These are phyloP conservation scores for Lasiodiplodia hormozganensis DNA, from an alignment of 2,329 filamentous ascomycete species.

Conservation along the genomic window DNA sequence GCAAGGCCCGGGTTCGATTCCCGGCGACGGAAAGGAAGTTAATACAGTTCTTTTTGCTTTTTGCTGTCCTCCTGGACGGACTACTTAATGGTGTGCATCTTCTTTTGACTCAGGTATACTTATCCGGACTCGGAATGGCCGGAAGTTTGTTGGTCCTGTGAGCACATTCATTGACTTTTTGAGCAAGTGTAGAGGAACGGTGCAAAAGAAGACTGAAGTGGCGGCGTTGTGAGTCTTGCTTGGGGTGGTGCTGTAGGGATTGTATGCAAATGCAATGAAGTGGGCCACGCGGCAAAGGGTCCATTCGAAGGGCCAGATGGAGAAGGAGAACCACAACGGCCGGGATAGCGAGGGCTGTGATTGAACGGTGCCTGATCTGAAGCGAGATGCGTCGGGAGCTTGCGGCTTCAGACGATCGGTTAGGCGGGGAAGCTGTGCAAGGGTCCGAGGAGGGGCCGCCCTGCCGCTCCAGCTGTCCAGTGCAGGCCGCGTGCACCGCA, in stretches of 20 bases:
- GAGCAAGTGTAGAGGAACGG: not conserved
- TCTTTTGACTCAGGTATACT: not conserved
- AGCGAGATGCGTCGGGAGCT: slow-evolving; percentile 16
- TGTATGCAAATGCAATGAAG: too few species aligned
- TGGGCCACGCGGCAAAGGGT: not conserved
- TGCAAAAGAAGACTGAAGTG: not conserved
- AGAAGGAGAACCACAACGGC: too few species aligned
- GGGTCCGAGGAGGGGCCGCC: slow-evolving; percentile 8
- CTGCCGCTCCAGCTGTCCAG: slow-evolving; percentile 3
- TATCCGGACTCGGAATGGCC: not conserved
- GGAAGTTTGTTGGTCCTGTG: not conserved
- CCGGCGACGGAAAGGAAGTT: slow-evolving; percentile 25
- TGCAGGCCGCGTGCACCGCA: slow-evolving; percentile 3
- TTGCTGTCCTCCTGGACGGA: not conserved
- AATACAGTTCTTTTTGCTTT: not conserved
- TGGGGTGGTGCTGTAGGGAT: not conserved
- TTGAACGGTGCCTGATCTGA: slow-evolving; percentile 21
- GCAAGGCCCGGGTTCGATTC: slow-evolving; percentile 28
- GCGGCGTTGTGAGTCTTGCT: not conserved
- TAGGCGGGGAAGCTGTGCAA: slow-evolving; percentile 2
- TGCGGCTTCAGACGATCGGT: not conserved
- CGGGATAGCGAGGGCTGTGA: not conserved
- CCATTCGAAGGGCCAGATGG: not conserved
- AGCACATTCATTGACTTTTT: not conserved
- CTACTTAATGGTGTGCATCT: not conserved